Evolutionary conservation across 345 rosid genomes (phyloP).

Genomic region (Pugionium dolabratum): DNA sequence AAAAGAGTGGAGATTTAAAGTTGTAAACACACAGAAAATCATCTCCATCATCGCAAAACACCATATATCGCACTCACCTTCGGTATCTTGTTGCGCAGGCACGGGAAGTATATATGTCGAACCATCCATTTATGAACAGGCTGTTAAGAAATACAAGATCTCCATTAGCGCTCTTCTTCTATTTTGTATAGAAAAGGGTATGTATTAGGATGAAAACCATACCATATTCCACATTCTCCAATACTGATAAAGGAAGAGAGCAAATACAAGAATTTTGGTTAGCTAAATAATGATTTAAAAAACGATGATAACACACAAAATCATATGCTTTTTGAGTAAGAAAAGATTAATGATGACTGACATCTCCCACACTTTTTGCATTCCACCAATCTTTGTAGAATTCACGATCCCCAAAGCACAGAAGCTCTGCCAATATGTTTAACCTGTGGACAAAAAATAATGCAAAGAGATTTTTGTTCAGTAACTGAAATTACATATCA

Average conservation of each 20-base stretch:
- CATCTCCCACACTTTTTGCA: slow-evolving; percentile 95
- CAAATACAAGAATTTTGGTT: slow-evolving; percentile 15
- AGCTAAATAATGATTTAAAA: slow-evolving; percentile 8
- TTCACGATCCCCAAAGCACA: slow-evolving; percentile 95
- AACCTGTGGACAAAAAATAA: slow-evolving; percentile 54
- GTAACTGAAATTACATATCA: slow-evolving; percentile 16
- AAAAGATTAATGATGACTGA: slow-evolving; percentile 35
- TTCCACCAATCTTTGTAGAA: slow-evolving; percentile 99
- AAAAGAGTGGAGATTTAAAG: slow-evolving; percentile 3
- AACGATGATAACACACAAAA: slow-evolving; percentile 14
- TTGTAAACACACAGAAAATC: slow-evolving; percentile 28
- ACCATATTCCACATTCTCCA: slow-evolving; percentile 99
- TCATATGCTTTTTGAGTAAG: slow-evolving; percentile 8
- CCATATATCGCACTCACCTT: slow-evolving; percentile 54
- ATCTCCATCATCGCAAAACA: slow-evolving; percentile 49
- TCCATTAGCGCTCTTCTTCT: slow-evolving; percentile 7
- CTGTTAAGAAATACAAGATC: slow-evolving; percentile 52
- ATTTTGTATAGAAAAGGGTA: slow-evolving; percentile 8
- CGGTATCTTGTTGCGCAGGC: slow-evolving; percentile 70
- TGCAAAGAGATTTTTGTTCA: slow-evolving; percentile 1
- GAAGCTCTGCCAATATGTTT: slow-evolving; percentile 95
- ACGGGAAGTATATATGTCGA: slow-evolving; percentile 93
- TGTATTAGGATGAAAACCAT: slow-evolving; percentile 42
- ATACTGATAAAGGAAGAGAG: slow-evolving; percentile 62
- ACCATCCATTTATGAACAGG: slow-evolving; percentile 99